Base-by-base conservation (phyloP, 352 stramenopile species). In the Phytophthora syringae region DNA sequence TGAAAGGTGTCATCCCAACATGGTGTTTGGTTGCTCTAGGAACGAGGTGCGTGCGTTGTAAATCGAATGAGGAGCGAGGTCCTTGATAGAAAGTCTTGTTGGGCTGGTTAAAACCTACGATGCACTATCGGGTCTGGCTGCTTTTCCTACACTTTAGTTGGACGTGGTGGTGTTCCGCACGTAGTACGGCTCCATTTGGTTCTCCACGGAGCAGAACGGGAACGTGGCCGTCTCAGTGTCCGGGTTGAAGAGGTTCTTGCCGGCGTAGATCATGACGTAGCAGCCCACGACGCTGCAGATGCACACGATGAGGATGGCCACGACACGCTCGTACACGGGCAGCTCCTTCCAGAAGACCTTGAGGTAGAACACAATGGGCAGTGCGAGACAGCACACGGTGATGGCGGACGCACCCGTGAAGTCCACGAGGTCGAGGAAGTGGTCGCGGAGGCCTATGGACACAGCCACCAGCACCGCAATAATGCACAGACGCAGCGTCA, bases 361-460 rank as follows among this genome's bases (percentile, higher is more conserved):
- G 49, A 83, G 58, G 58, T 83, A 83, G 45, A 83, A 69, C 13
- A 71, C 34, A 44, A 80, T 76, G 2, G 75, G 75, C 28, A 83
- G 27, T 16, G 76, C 72, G 11, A 81, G 76, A 51, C 75, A 83
- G 60, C 68, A 79, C 12, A 77, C 53, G 0, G 72, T 68, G 24
- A 74, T 79, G 43, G 64, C 54, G 40, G 72, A 79, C 3, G 75
- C 72, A 6, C 75, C 75, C 20, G 74, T 73, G 43, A 83, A 83
- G 45, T 83, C 75, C n/a, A 72, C 54, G 25, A 83, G 59, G 49
- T 80, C 75, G 42, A 72, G 62, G 57, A 75, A 75, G 51, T 72
- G 49, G 45, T 75, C 62, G 10, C 51, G 54, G 12, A 75, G 55
- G 3, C 55, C 61, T 20, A 75, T 75, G 20, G 67, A 72, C 7